A percentile compares a stretch with the other conserved stretches of the same genome.
phyloP scores from a whole-genome alignment of 2,329 filamentous ascomycete species.

The Remersonia thermophila region DNA sequence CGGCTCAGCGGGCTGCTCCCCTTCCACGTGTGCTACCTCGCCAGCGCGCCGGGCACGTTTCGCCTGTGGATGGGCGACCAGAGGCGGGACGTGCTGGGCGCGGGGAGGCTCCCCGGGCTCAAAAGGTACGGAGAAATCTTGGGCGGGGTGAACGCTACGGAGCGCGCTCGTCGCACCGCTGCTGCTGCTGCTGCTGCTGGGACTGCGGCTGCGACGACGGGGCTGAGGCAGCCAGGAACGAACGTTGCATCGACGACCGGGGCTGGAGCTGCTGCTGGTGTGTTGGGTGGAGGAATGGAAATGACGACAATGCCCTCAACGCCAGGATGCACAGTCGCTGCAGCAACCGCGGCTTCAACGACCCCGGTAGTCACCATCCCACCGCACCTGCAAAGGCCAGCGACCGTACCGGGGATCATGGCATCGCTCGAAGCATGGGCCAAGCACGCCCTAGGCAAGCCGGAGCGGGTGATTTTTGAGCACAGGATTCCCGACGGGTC shows the following conservation, averaged over 20 bases:
- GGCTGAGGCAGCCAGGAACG: too few species aligned
- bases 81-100: constrained; percentile 31
- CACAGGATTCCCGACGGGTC: constrained; percentile 9
- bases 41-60: constrained; percentile 26
- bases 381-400: background rate
- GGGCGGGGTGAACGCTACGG: background rate
- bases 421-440: too few species aligned
- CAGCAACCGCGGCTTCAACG: too few species aligned
- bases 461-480: constrained; percentile 13
- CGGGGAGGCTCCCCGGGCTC: constrained; percentile 27
- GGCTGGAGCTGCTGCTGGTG: too few species aligned
- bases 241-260: too few species aligned
- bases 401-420: background rate
- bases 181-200: too few species aligned
- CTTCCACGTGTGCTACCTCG: constrained; percentile 30
- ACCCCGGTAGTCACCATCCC: background rate
- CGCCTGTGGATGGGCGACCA: constrained; percentile 30
- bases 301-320: too few species aligned
- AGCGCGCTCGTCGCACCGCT: too few species aligned
- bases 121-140: constrained; percentile 15
- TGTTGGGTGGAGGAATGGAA: too few species aligned
- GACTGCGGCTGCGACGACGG: too few species aligned
- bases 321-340: background rate
- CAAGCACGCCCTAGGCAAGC: constrained; percentile 1
- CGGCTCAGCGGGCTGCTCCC: constrained; percentile 32